phyloP scores from a whole-genome alignment of 2,329 filamentous ascomycete species.

The Zasmidium citrigriseum region DNA sequence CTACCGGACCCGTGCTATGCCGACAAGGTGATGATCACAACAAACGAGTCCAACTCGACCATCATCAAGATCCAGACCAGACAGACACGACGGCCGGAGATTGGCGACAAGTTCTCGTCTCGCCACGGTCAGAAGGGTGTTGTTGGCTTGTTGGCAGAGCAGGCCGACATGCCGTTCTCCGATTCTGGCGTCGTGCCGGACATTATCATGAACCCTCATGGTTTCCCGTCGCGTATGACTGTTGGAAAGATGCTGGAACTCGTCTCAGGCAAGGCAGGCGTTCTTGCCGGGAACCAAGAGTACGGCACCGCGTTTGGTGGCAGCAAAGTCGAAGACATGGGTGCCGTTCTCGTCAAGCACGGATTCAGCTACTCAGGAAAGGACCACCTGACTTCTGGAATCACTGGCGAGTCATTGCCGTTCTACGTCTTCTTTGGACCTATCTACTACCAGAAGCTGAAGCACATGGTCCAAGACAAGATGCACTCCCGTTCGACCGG shows the following conservation, averaged over 20 bases:
- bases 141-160: slow-evolving; percentile 92
- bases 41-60: slow-evolving; percentile 81
- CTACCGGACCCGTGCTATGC: slow-evolving; percentile 69
- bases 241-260: slow-evolving; percentile 97
- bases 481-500: slow-evolving; percentile 96
- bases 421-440: slow-evolving; percentile 98
- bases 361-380: slow-evolving; percentile 98
- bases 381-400: slow-evolving; percentile 91
- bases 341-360: slow-evolving; percentile 75
- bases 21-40: slow-evolving; percentile 93
- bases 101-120: slow-evolving; percentile 98
- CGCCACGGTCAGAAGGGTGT: slow-evolving; percentile 98
- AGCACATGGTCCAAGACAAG: slow-evolving; percentile 99
- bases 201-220: slow-evolving; percentile 99
- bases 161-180: slow-evolving; percentile 95
- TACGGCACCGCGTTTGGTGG: slow-evolving; percentile 88
- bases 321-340: slow-evolving; percentile 87
- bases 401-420: slow-evolving; percentile 90
- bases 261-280: slow-evolving; percentile 88
- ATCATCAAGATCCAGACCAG: slow-evolving; percentile 93
- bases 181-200: slow-evolving; percentile 90
- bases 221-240: slow-evolving; percentile 99
- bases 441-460: slow-evolving; percentile 99
- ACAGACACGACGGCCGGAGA: slow-evolving; percentile 91
- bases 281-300: slow-evolving; percentile 79